phyloP scores from a whole-genome alignment of 148 eudicot genomes.

The Vaccinium macrocarpon region DNA sequence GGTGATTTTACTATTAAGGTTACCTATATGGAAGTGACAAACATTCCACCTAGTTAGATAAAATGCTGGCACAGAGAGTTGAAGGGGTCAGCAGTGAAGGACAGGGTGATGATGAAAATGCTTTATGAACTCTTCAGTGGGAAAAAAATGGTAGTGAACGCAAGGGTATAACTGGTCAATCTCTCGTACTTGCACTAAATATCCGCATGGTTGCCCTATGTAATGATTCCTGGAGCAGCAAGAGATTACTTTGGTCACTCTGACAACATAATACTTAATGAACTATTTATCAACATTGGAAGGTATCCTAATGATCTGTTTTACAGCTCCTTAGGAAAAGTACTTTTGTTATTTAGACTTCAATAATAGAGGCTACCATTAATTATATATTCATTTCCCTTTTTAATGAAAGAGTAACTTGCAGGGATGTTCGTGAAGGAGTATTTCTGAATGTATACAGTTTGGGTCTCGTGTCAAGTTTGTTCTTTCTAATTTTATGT shows the following conservation, averaged over 20 bases:
- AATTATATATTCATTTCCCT: not conserved
- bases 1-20: not conserved
- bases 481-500: not conserved
- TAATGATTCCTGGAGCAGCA: not conserved
- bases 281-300: not conserved
- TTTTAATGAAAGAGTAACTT: not conserved
- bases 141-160: not conserved
- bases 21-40: not conserved
- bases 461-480: not conserved
- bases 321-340: not conserved
- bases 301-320: not conserved
- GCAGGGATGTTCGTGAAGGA: not conserved
- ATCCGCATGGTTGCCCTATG: conserved; percentile 1
- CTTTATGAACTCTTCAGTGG: not conserved
- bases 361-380: not conserved
- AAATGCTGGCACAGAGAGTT: not conserved
- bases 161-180: not conserved
- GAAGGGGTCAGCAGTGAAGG: not conserved
- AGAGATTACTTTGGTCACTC: not conserved
- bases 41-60: not conserved
- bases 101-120: not conserved
- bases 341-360: not conserved
- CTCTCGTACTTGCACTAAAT: not conserved
- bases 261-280: not conserved
- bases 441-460: not conserved